These are phyloP conservation scores for Crithidia acanthocephali DNA, from an alignment of 208 protist species.

Conservation along the genomic window DNA sequence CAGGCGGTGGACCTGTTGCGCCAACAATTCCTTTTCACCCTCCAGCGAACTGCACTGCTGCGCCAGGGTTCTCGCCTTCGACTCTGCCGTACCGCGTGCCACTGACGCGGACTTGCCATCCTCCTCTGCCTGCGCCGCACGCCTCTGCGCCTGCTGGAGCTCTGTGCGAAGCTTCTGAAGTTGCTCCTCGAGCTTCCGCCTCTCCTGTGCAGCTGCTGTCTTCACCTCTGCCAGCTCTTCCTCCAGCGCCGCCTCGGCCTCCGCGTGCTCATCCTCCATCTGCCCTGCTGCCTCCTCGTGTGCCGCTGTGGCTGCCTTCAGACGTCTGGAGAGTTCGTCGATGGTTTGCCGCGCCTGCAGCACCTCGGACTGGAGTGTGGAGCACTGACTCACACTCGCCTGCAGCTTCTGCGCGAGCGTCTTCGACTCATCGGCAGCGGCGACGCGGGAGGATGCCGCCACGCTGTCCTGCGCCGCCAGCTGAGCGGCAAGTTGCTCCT, in stretches of 20 bases:
- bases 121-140: not conserved
- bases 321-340: constrained; percentile 11
- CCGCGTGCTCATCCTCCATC: constrained; percentile 14
- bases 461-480: constrained; percentile 29
- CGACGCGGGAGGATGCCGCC: constrained; percentile 1
- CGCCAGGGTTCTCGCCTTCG: not conserved
- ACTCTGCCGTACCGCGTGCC: constrained; percentile 12
- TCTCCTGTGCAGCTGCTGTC: not conserved
- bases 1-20: constrained; percentile 5
- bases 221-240: not conserved
- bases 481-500: constrained; percentile 49
- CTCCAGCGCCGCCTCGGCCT: constrained; percentile 12
- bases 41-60: constrained; percentile 2
- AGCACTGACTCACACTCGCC: not conserved
- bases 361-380: not conserved
- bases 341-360: constrained; percentile 8
- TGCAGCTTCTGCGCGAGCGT: constrained; percentile 3
- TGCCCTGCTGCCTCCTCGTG: not conserved
- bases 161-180: constrained; percentile 2
- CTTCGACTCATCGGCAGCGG: not conserved
- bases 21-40: not conserved
- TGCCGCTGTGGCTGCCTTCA: constrained; percentile 1
- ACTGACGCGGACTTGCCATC: not conserved
- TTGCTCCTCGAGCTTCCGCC: not conserved
- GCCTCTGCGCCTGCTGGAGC: constrained; percentile 2